Percentiles rank a stretch among this genome's conserved stretches.
Evolutionary conservation across 208 protist species (phyloP).

Genomic region (Plasmodiophora brassicae): DNA sequence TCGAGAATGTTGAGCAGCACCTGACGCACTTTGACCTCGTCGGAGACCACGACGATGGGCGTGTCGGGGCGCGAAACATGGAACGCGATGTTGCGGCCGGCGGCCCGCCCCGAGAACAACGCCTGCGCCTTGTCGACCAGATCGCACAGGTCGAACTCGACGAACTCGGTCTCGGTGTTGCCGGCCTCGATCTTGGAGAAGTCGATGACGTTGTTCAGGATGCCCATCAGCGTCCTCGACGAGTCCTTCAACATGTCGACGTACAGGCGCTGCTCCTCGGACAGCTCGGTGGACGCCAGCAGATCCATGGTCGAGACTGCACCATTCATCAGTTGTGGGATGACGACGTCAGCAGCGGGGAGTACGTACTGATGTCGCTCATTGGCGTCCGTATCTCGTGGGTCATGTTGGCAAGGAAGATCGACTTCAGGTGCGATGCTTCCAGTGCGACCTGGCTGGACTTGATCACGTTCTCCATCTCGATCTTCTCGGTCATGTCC

Average conservation of each 20-base stretch:
- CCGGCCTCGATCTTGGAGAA: not conserved
- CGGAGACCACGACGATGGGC: slow-evolving; percentile 46
- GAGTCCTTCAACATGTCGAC: not conserved
- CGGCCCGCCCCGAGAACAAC: not conserved
- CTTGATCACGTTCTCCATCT: no score
- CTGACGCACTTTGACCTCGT: no score
- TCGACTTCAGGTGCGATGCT: not conserved
- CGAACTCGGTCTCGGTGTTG: not conserved
- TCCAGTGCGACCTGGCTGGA: no score
- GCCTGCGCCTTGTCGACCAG: not conserved
- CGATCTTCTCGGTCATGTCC: no score
- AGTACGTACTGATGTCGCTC: no score
- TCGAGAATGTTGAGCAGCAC: slow-evolving; percentile 53
- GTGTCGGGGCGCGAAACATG: slow-evolving; percentile 49
- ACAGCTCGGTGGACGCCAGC: not conserved
- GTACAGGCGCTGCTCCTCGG: not conserved
- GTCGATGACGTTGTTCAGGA: not conserved
- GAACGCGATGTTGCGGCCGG: not conserved
- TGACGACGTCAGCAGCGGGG: no score
- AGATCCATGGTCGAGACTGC: slow-evolving; percentile 52
- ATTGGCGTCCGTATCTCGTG: slow-evolving; percentile 63
- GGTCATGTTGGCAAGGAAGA: slow-evolving; percentile 56
- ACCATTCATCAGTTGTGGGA: no score
- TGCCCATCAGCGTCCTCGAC: not conserved
- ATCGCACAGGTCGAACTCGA: no score